A percentile compares a stretch with the other conserved stretches of the same genome.
Conservation (phyloP, 1,284 basidiomycete species). For the Leccinum variabile region DNA sequence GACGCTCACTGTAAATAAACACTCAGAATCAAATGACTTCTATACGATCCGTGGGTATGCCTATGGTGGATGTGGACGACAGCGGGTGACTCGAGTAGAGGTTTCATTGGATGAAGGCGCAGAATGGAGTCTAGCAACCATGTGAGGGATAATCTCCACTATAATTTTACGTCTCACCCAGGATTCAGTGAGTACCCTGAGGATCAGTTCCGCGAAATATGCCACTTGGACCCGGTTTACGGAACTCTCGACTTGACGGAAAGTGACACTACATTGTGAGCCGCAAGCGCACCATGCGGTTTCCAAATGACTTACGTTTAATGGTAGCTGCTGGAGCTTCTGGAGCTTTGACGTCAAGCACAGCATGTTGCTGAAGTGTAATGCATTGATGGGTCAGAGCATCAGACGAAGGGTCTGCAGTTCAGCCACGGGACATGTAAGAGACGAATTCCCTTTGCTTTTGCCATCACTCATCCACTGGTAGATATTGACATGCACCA, state of each 20-base stretch:
- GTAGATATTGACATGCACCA: constrained; percentile 49
- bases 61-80: constrained; percentile 65
- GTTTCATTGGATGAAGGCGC: constrained; percentile 59
- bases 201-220: constrained; percentile 38
- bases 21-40: constrained; percentile 2
- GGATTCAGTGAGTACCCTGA: constrained; percentile 49
- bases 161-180: constrained; percentile 5
- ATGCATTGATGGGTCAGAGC: constrained; percentile 54
- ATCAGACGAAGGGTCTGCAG: constrained; percentile 54
- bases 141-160: constrained; percentile 32
- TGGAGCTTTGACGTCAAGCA: constrained; percentile 51
- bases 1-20: constrained; percentile 31
- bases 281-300: neutral
- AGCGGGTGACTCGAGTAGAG: constrained; percentile 57
- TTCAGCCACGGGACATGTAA: constrained; percentile 52
- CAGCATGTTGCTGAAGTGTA: constrained; percentile 37
- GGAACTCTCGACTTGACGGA: constrained; percentile 46
- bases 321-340: constrained; percentile 61
- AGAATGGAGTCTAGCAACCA: constrained; percentile 52
- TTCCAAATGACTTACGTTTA: neutral
- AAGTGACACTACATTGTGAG: constrained; percentile 53
- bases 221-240: constrained; percentile 28
- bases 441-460: neutral
- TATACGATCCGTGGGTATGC: constrained; percentile 59
- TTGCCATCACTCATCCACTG: constrained; percentile 7